phyloP scores from a whole-genome alignment of 2,329 filamentous ascomycete genomes.

The Calonectria henricotiae region DNA sequence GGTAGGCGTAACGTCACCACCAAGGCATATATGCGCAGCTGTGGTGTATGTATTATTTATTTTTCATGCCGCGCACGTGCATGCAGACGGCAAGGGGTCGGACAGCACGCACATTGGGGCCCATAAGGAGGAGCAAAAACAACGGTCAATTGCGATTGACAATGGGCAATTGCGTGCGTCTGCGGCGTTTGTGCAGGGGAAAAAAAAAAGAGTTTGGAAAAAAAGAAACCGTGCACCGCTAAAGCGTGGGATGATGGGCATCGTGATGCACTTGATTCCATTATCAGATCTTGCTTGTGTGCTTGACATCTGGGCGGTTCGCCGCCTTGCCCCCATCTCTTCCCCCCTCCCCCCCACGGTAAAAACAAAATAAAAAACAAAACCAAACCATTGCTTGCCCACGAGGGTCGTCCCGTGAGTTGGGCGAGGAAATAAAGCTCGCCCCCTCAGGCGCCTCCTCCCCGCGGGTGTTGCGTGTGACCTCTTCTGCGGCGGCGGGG shows the following conservation, averaged over 20 bases:
- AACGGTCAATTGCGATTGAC: constrained; percentile 21
- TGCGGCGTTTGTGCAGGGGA: constrained; percentile 43
- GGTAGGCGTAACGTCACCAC: constrained; percentile 18
- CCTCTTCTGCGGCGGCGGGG: constrained; percentile 29
- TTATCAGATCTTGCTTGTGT: constrained; percentile 24
- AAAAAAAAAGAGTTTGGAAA: background rate
- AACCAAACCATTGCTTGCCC: background rate
- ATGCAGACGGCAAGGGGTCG: constrained; percentile 12
- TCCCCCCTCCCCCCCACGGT: background rate
- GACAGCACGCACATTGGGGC: background rate
- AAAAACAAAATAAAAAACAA: constrained; percentile 17
- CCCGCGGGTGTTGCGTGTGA: constrained; percentile 37
- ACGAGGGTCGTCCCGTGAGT: constrained; percentile 30
- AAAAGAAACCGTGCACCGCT: constrained; percentile 30
- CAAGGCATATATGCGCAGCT: constrained; percentile 10
- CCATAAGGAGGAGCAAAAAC: background rate
- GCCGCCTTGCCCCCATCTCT: background rate
- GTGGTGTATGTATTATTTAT: background rate
- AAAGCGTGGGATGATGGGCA: constrained; percentile 26
- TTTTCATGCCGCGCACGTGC: constrained; percentile 18
- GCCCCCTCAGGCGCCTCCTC: constrained; percentile 12
- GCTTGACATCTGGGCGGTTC: constrained; percentile 4
- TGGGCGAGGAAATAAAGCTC: background rate
- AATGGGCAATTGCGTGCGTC: constrained; percentile 43
- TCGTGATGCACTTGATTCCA: constrained; percentile 10